Base-by-base conservation (phyloP, 768 basidiomycete genomes). In the Amanita exitialis region DNA sequence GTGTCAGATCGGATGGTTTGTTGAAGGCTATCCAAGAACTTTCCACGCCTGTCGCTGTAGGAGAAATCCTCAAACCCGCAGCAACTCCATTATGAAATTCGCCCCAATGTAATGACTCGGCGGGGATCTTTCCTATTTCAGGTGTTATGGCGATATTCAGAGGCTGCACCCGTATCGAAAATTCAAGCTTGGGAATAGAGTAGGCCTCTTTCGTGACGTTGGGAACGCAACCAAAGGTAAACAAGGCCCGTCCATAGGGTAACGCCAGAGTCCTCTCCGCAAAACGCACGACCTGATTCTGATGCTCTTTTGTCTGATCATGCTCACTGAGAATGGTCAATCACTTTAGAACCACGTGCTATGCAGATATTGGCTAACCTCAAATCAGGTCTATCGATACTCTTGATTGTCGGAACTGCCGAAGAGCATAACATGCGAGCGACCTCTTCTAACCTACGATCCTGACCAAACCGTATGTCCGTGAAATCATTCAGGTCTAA, bases 81-180 rank as follows among this genome's bases (percentile, higher is more conserved):
- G 92, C 91, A 0, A 96, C 95, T 8, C 96, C 96, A 56, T 95
- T 93, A 66, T 98, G 93, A 66, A 99, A 99, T 54, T 94, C 89
- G n/a, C 90, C 92, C 96, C 95, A 99, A 47, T 74, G 78, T 4
- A 79, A 66, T 27, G 82, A 83, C 38, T 97, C 94, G 0, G 67
- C 57, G 0, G 77, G 72, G 53, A 92, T 77, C 62, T 90, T 87
- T 16, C 83, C 82, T n/a, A 72, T 61, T 52, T 90, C 89, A 0
- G 83, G 80, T 13, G 75, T 64, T 28, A 83, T 74, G 7, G 74
- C 70, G 34, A 81, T 64, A 58, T 87, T 88, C 47, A 81, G 68
- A 4, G 90, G 90, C 55, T 86, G 84, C 13, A 91, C 64, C 20
- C 82, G 80, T 55, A 91, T 75, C 23, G 77, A 71, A 58, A 79